Base-by-base conservation (phyloP, 306 rosid genomes). In the Quercus variabilis region DNA sequence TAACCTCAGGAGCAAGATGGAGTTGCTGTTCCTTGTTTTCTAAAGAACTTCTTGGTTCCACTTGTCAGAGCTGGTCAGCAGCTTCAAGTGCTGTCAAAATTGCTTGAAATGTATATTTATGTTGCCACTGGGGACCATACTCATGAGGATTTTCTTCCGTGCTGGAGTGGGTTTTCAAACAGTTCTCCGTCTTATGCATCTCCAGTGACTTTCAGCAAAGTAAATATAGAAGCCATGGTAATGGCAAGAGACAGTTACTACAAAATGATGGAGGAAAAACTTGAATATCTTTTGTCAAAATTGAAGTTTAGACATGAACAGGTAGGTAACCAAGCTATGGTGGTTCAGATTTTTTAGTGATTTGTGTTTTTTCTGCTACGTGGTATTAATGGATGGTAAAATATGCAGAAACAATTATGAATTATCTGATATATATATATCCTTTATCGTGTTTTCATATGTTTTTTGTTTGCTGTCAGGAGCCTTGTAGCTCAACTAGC, bases 11-110 rank as follows among this genome's bases (percentile, higher is more conserved):
- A 89, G 78, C 90, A 85, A 85, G 95, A 85, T 75, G 96, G 90
- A 85, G 95, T 88, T 83, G 51, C 92, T 5, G 35, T 91, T 86
- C 98, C 99, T 78, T 91, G 88, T 79, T 95, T 95, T 87, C 86
- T 95, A 67, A 87, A 79, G 79, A 90, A 91, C 55, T 63, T 57
- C 43, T 64, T 92, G 89, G 82, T 87, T 86, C 99, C 98, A 55
- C 99, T 93, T 72, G 81, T 91, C 13, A 86, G 99, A 86, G 98
- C 97, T 76, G 99, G 98, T 68, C 98, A 90, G 88, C 99, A 95
- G 84, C 97, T 95, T 76, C 97, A 91, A 90, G 94, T 93, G 57
- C 86, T 95, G 54, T 85, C 88, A 85, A 93, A 93, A 87, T 88
- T 95, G 86, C 91, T 93, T 84, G 98, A 93, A 84, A 80, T 89